phyloP scores from a whole-genome alignment of 352 stramenopile species.

The Thraustotheca clavata region DNA sequence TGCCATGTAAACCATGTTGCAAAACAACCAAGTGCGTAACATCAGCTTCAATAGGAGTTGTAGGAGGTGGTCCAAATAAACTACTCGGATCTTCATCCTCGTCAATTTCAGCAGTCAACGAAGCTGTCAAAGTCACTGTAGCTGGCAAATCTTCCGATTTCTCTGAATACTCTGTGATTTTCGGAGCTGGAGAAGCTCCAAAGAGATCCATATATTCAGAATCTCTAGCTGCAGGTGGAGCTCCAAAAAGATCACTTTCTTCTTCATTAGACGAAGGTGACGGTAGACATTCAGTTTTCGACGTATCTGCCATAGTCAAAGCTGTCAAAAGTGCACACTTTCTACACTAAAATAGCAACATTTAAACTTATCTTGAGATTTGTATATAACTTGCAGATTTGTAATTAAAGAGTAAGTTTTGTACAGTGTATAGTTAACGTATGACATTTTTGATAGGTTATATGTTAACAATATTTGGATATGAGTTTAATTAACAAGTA shows the following conservation, averaged over 20 bases:
- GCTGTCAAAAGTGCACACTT: not conserved
- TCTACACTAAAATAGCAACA: not conserved
- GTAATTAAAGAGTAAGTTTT: too few relatives aligned
- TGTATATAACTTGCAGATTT: too few relatives aligned
- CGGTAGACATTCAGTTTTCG: not conserved
- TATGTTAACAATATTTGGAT: too few relatives aligned
- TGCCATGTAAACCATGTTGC: conserved; percentile 63
- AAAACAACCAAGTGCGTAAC: conserved; percentile 60
- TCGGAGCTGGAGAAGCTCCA: not conserved
- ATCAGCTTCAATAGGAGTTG: not conserved
- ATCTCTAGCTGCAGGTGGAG: not conserved
- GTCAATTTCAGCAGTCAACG: not conserved
- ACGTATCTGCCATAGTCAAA: not conserved
- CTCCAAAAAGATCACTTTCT: not conserved
- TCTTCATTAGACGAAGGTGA: not conserved
- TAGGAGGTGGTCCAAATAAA: not conserved
- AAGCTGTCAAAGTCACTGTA: not conserved
- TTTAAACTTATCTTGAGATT: not conserved
- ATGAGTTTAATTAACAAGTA: conserved; percentile 9
- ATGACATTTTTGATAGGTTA: too few relatives aligned
- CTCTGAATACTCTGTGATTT: too few relatives aligned
- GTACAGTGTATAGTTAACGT: too few relatives aligned
- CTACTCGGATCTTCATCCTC: not conserved
- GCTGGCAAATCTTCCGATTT: too few relatives aligned
- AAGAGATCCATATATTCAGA: not conserved